Conservation (phyloP, 805 yeast species). For the Helenozyma baotianmanensis region DNA sequence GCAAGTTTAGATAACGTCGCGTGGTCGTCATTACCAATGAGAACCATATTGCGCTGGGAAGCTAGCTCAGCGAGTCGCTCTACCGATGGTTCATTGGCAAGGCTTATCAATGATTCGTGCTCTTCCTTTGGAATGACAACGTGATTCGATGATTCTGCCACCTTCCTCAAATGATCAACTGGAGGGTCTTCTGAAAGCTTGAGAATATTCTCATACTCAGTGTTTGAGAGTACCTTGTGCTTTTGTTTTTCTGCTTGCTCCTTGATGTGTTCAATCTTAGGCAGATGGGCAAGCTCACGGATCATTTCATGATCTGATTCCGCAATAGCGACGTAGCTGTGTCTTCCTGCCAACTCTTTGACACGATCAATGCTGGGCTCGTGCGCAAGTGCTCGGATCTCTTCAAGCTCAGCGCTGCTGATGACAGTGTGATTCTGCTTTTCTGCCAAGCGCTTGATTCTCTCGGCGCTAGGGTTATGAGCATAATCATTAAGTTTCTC, state of each 20-base stretch:
- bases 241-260: conserved; percentile 12
- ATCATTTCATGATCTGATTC: conserved; percentile 7
- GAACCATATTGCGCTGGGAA: too few relatives aligned
- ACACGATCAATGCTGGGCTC: conserved; percentile 9
- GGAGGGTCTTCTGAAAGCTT: conserved; percentile 14
- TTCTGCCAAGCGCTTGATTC: conserved; percentile 8
- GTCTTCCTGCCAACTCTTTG: conserved; percentile 12
- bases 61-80: too few relatives aligned
- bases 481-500: conserved; percentile 5
- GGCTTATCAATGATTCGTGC: conserved; percentile 4
- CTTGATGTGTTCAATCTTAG: conserved; percentile 17
- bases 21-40: too few relatives aligned
- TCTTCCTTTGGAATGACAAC: conserved; percentile 10
- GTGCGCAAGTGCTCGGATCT: conserved; percentile 4
- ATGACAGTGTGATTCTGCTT: conserved; percentile 6
- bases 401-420: conserved; percentile 3
- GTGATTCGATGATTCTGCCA: conserved; percentile 10
- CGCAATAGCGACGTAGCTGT: conserved; percentile 1
- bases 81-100: conserved; percentile 1
- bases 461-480: conserved; percentile 8
- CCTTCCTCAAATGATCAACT: conserved; percentile 12
- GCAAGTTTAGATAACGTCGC: too few relatives aligned
- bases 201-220: conserved; percentile 7
- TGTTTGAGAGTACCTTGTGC: conserved; percentile 9
- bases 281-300: conserved; percentile 10